These are phyloP conservation scores for Aureobasidium musti DNA, from an alignment of 2,329 filamentous ascomycete genomes.

Conservation along the genomic window DNA sequence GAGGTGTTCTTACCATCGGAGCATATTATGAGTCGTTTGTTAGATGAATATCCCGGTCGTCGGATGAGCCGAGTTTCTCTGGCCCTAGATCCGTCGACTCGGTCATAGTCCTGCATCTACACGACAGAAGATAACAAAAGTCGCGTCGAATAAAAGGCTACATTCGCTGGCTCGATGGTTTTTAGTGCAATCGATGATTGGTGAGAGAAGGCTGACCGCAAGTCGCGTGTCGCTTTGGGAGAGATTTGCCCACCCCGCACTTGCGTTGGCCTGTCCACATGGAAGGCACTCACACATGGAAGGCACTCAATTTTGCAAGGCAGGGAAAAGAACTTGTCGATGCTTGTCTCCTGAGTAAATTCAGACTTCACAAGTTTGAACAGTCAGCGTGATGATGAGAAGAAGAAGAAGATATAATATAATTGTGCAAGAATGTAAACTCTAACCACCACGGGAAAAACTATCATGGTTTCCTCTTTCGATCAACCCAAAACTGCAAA, in stretches of 20 bases:
- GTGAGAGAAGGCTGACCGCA: background rate
- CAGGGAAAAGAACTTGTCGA: no score
- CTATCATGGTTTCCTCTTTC: background rate
- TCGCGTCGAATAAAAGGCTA: background rate
- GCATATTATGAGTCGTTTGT: conserved; percentile 43
- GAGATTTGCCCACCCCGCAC: background rate
- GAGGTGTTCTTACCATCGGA: conserved; percentile 44
- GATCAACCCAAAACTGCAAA: background rate
- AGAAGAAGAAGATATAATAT: background rate
- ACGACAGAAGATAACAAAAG: background rate
- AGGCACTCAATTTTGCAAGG: no score
- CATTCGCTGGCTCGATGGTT: background rate
- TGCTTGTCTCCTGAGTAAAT: no score
- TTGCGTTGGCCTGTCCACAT: background rate
- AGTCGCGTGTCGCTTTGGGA: background rate
- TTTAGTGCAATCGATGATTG: background rate
- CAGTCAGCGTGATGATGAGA: background rate
- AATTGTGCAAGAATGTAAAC: conserved; percentile 15
- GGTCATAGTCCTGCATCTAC: conserved; percentile 24
- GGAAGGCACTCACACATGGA: background rate
- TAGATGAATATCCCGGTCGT: conserved; percentile 17
- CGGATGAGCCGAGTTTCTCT: conserved; percentile 27
- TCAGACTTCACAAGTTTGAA: background rate
- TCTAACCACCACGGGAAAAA: background rate
- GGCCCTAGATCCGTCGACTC: conserved; percentile 3